Evolutionary conservation across 2,329 filamentous ascomycete species (phyloP).

Genomic region (Trichoderma simmonsii): DNA sequence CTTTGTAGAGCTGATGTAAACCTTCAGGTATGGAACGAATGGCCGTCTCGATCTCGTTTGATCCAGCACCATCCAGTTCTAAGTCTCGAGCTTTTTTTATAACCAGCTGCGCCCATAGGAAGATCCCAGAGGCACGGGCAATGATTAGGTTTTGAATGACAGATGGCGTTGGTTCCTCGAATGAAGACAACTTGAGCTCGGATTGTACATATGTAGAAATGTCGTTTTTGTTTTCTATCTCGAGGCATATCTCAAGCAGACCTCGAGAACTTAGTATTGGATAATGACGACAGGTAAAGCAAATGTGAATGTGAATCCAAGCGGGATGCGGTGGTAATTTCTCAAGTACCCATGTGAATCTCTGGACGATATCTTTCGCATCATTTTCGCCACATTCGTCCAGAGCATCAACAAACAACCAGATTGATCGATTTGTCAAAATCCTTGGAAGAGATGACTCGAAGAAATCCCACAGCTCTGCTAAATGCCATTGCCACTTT

Average conservation of each 20-base stretch:
- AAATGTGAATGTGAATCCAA: conserved; percentile 25
- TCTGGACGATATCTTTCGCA: conserved; percentile 23
- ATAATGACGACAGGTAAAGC: conserved; percentile 34
- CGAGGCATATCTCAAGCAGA: conserved; percentile 28
- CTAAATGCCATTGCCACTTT: conserved; percentile 29
- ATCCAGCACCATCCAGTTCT: neutral
- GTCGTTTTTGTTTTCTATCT: conserved; percentile 31
- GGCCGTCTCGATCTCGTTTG: conserved; percentile 23
- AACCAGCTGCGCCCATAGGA: conserved; percentile 38
- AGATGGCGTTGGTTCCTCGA: neutral
- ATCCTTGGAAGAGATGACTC: conserved; percentile 23
- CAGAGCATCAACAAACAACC: conserved; percentile 35
- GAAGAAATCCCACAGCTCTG: conserved; percentile 25
- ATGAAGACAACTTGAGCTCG: neutral
- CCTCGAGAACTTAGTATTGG: conserved; percentile 23
- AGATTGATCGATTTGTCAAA: conserved; percentile 22
- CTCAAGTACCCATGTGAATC: conserved; percentile 20
- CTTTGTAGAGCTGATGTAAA: conserved; percentile 28
- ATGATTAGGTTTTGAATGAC: conserved; percentile 23
- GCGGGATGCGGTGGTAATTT: neutral
- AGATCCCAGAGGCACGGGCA: conserved; percentile 31
- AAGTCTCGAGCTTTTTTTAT: conserved; percentile 18
- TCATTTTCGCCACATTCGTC: conserved; percentile 32
- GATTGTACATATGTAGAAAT: conserved; percentile 30
- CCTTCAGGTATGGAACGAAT: conserved; percentile 24